Percentiles rank a stretch among this genome's conserved stretches.
These are phyloP conservation scores for Isabelozyma rhagii DNA, from an alignment of 805 yeast species.

Conservation along the genomic window DNA sequence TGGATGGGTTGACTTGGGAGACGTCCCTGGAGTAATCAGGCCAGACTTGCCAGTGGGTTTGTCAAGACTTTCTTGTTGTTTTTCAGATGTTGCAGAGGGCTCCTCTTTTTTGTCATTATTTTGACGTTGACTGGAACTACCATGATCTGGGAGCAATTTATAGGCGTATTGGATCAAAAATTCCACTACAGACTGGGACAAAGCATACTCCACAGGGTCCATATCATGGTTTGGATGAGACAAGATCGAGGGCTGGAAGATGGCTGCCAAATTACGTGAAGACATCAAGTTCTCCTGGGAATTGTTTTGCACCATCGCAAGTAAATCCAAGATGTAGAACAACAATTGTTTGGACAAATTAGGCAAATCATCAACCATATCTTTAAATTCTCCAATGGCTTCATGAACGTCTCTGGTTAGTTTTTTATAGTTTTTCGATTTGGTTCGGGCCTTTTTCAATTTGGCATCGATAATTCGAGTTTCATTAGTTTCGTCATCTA, in stretches of 20 bases:
- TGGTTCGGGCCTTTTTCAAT: slow-evolving; percentile 22
- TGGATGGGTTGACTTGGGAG: neutral
- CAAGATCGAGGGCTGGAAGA: slow-evolving; percentile 93
- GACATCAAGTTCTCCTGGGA: slow-evolving; percentile 84
- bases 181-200: slow-evolving; percentile 82
- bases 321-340: slow-evolving; percentile 80
- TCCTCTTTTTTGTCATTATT: neutral
- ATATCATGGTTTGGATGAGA: slow-evolving; percentile 92
- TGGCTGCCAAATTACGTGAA: slow-evolving; percentile 88
- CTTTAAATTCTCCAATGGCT: slow-evolving; percentile 70
- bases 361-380: slow-evolving; percentile 67
- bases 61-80: too few relatives aligned
- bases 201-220: slow-evolving; percentile 86
- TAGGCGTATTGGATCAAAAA: slow-evolving; percentile 85
- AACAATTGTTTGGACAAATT: slow-evolving; percentile 75
- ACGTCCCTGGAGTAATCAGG: neutral
- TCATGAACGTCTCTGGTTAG: slow-evolving; percentile 62
- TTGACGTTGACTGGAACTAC: neutral
- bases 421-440: slow-evolving; percentile 51
- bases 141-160: slow-evolving; percentile 61
- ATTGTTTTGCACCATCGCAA: slow-evolving; percentile 80
- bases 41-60: neutral
- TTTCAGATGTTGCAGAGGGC: neutral
- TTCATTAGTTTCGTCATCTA: neutral
- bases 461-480: neutral